phyloP scores from a whole-genome alignment of 306 rosid species.

The Malus sieversii region DNA sequence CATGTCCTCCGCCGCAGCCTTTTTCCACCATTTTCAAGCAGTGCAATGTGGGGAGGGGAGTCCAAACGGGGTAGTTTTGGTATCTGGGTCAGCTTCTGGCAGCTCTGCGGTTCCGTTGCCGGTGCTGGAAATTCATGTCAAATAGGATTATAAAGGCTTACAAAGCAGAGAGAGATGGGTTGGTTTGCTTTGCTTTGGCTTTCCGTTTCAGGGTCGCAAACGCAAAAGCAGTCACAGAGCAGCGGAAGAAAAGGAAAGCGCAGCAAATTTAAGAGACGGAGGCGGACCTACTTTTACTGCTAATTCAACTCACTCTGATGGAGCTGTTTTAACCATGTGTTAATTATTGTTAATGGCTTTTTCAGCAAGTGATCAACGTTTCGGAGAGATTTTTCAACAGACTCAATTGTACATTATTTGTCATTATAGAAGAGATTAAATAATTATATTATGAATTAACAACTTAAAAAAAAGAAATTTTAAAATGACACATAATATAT shows the following conservation, averaged over 20 bases:
- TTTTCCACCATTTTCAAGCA: slow-evolving; percentile 33
- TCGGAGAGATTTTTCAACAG: too few relatives aligned
- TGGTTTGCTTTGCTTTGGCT: slow-evolving; percentile 11
- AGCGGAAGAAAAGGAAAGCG: slow-evolving; percentile 6
- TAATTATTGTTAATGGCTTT: slow-evolving; percentile 15
- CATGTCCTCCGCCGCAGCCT: slow-evolving; percentile 29
- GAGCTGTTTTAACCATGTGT: slow-evolving; percentile 13
- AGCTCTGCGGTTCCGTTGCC: slow-evolving; percentile 22
- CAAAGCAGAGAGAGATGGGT: neutral
- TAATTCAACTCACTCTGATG: slow-evolving; percentile 9
- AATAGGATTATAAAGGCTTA: neutral
- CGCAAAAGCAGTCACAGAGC: neutral
- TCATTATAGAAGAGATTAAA: too few relatives aligned
- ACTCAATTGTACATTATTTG: fast-evolving
- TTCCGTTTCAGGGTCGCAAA: slow-evolving; percentile 8
- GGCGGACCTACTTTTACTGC: slow-evolving; percentile 10
- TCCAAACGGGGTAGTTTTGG: neutral
- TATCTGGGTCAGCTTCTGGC: slow-evolving; percentile 15
- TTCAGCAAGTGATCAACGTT: slow-evolving; percentile 10
- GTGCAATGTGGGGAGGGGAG: neutral
- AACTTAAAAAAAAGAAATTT: too few relatives aligned
- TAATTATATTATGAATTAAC: too few relatives aligned
- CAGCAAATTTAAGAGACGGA: slow-evolving; percentile 2
- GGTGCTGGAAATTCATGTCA: slow-evolving; percentile 14
- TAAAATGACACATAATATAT: too few relatives aligned